Conservation (phyloP, 345 rosid species). For the Mercurialis annua region DNA sequence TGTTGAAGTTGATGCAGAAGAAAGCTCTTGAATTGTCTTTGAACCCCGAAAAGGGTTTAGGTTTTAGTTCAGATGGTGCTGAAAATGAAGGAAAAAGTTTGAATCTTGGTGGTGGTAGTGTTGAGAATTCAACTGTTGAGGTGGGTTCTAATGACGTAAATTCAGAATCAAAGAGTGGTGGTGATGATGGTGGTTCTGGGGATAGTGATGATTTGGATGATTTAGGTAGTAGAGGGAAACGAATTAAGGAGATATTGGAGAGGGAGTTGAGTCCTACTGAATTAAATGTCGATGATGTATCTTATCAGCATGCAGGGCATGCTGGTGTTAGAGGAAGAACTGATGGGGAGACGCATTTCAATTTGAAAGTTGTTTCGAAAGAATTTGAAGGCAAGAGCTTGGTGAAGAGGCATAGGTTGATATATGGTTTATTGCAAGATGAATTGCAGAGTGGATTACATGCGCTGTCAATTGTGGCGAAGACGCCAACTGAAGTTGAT, state of each 20-base stretch:
- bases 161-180: constrained; percentile 9
- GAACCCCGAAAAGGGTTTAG: constrained; percentile 36
- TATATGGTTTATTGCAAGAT: constrained; percentile 68
- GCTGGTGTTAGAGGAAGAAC: constrained; percentile 77
- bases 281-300: constrained; percentile 72
- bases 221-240: constrained; percentile 62
- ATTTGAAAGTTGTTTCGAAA: constrained; percentile 65
- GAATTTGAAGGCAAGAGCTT: constrained; percentile 89
- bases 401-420: constrained; percentile 82
- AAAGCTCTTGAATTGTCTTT: constrained; percentile 58
- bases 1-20: constrained; percentile 89
- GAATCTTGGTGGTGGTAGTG: constrained; percentile 11
- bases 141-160: constrained; percentile 24
- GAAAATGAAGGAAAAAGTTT: constrained; percentile 5
- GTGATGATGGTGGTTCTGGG: constrained; percentile 17
- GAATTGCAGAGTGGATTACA: constrained; percentile 86
- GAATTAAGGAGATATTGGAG: constrained; percentile 69
- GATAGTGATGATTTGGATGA: constrained; percentile 19
- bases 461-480: constrained; percentile 79
- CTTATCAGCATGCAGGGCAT: constrained; percentile 95
- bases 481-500: constrained; percentile 68
- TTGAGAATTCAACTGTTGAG: constrained; percentile 15
- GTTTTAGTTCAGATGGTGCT: constrained; percentile 5
- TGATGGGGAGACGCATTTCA: constrained; percentile 87
- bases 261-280: constrained; percentile 64